Base-by-base conservation (phyloP, 1,284 basidiomycete genomes). In the Austroboletus sp. region DNA sequence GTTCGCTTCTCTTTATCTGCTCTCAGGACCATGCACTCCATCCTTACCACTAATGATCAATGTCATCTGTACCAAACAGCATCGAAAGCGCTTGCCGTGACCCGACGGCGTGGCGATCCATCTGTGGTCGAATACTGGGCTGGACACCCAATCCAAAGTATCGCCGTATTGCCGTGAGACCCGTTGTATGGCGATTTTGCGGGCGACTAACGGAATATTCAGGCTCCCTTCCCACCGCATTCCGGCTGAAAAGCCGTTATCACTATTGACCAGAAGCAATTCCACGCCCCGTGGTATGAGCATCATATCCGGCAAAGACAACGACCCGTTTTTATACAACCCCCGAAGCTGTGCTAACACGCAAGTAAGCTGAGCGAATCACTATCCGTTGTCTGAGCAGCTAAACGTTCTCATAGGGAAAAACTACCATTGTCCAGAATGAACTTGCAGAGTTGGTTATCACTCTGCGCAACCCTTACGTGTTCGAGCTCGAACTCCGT, bases 301-400 rank as follows among this genome's bases (percentile, higher is more conserved):
- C 16, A 71, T 77, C 2, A 70, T 80, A 37, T 61, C 84, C 2
- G 70, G 72, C 42, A 77, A 77, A 11, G 68, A 71, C 32, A 78
- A 74, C 26, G 87, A 91, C 62, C 83, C 87, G 0, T 94, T 95
- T 68, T 69, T 96, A 44, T 94, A 94, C 63, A 92, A 95, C 60
- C 92, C 92, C 1, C 71, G 88, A 38, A 83, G 78, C 55, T 67
- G 75, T 3, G 65, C 70, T 34, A 66, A 69, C 33, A 73, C 70
- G 27, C 80, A 83, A 72, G 89, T 88, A 45, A 57, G 69, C 32
- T 13, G 26, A 39, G 11, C n/a, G 12, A 37, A 30, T 17, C 7
- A 32, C 8, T 40, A 34, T 36, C 6, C 43, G 13, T 35, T 41
- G 21, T 36, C 50, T 35, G 51, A 50, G 9, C 37, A 43, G 17